Base-by-base conservation (phyloP, 495 filamentous ascomycete species). In the Talaromyces wortmannii region DNA sequence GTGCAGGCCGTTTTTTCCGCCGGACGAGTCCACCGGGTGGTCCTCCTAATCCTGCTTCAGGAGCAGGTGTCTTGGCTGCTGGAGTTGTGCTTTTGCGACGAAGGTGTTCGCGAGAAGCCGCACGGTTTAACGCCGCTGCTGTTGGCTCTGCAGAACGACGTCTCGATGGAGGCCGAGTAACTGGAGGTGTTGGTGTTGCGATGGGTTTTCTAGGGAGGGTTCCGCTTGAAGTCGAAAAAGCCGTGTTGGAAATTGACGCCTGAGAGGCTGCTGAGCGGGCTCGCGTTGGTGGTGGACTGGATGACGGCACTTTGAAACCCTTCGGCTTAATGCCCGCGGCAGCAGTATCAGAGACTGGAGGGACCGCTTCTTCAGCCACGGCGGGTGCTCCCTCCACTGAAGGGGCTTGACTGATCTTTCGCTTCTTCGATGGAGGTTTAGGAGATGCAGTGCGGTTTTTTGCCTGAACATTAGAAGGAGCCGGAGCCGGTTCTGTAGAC, bases 1-100 rank as follows among this genome's bases (percentile, higher is more conserved):
- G 90, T 11, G 88, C 88, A 23, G 87, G 89, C 32, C 88, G 84
- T 68, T 87, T 91, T 42, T 69, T 79, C 60, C 69, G 78, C 61
- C 78, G 76, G 58, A 57, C 67, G 30, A 52, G 40, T 42, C 42
- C 32, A 17, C 23, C 23, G 23, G 23, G 23, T 23, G 48, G 29
- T 12, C 69, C 78, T 15, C 73, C 66, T n/a, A 78, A 68, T 10
- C 76, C 71, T 13, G 68, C 60, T 29, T 83, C 74, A n/a, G 75
- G 76, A 30, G 75, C 72, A 0, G 80, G 80, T 2, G 78, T 81
- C 57, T 77, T 78, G 29, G 74, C 69, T 5, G 74, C 70, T 32
- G 78, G 70, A 4, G 76, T 72, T 15, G 70, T 65, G 53, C 77
- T 78, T 52, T 72, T 73, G n/a, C 72, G 72, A 32, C 77, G 72